Base-by-base conservation (phyloP, 2,329 filamentous ascomycete species). In the Delphinella strobiligena region DNA sequence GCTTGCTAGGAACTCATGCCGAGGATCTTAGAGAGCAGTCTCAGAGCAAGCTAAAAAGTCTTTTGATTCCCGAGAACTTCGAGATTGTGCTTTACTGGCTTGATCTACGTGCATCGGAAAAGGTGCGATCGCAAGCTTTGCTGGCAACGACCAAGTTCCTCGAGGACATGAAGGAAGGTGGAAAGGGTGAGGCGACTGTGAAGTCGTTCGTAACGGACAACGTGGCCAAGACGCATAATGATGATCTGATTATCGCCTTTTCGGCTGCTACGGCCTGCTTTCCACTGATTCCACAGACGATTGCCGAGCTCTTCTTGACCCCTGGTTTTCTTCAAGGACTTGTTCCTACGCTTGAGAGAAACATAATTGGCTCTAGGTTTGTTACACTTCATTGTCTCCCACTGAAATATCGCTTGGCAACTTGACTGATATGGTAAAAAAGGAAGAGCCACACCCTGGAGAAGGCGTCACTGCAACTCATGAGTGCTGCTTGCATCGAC, bases 401-500 rank as follows among this genome's bases (percentile, higher is more conserved):
- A 31, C n/a, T 2, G 2, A 17, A 8, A 4, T 19, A 3, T 15
- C 2, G 16, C 19, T 7, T 24, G 11, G 27, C 11, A 31, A 4
- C 11, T 24, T 24, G 12, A 19, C 47, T 53, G 31, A 54, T 36
- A 4, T n/a, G 12, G 10, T 11, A 18, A 2, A 11, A 80, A 55
- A 83, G 81, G 67, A 93, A 89, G 66, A 89, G 82, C 55, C 74
- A 75, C 49, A 85, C 85, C 51, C 81, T 96, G 16, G 87, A 94
- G 61, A 80, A 83, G 43, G 83, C 87, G 2, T 82, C 86, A 35
- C 62, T 98, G 49, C 84, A 95, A 54, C 77, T 98, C 63, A 71
- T 98, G 42, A 94, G 88, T 60, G 86, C 85, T 10, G 88, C 89
- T 5, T 95, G 87, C 60, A 83, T 94, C 61, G 83, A 93, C 55